These are phyloP conservation scores for Pyrus hybrid DNA, from an alignment of 331 rosid genomes.

Conservation along the genomic window DNA sequence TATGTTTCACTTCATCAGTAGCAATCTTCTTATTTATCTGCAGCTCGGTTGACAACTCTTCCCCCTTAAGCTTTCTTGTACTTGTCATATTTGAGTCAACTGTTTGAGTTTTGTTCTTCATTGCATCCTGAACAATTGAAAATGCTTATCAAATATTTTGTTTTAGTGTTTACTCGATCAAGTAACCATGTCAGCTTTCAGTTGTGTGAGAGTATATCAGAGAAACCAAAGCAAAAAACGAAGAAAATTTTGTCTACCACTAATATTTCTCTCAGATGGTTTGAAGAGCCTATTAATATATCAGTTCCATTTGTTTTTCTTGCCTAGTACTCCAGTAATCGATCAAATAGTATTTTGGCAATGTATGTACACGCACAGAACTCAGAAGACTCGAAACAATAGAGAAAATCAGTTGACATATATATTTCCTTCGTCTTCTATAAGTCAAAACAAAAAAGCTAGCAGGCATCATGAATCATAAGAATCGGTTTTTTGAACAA, in stretches of 20 bases:
- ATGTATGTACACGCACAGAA: neutral
- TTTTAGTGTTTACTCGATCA: neutral
- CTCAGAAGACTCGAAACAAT: neutral
- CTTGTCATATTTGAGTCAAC: constrained; percentile 7
- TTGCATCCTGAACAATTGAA: constrained; percentile 15
- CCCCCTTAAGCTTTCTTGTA: constrained; percentile 6
- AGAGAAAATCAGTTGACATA: neutral
- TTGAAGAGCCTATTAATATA: neutral
- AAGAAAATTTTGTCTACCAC: neutral
- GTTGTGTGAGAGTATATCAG: neutral
- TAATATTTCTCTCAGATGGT: neutral
- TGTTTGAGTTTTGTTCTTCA: neutral
- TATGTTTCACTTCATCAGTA: constrained; percentile 8
- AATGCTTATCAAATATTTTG: neutral
- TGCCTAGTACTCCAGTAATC: neutral
- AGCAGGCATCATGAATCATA: neutral
- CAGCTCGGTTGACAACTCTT: constrained; percentile 7
- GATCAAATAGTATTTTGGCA: neutral
- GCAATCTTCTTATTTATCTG: constrained; percentile 2
- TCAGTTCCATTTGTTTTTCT: neutral
- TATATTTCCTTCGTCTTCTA: neutral
- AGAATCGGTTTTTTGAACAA: neutral
- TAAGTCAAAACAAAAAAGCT: neutral
- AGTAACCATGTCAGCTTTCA: neutral
- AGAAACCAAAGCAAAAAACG: neutral